Evolutionary conservation across 768 basidiomycete genomes (phyloP), one percentile per base, ranked within the genome.

Genomic region (Tricholoma hemisulphureum): DNA sequence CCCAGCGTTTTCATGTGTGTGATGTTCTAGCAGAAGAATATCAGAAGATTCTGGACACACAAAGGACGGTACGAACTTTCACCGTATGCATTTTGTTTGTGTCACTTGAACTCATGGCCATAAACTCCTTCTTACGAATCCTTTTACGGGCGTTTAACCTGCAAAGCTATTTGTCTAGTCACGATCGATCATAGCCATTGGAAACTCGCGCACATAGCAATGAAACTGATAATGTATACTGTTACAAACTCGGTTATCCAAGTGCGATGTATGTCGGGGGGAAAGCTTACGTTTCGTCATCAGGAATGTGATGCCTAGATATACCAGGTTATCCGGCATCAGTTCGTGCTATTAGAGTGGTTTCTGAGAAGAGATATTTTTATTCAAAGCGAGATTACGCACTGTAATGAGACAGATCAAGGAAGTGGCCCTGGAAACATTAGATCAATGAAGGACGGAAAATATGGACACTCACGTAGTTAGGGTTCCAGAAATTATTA

Each of bases 151-250:
- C 65, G 26, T 67, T 67, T 34, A 67, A 62, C 67, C 67, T 67
- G 31, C 20, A 56, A 31, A 20, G 13, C 32, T n/a, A 23, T 14
- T 29, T 28, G 52, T 46, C 29, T 23, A 14, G 52, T 11, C n/a
- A 14, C n/a, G 24, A 31, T 3, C 16, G 21, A 53, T 29, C n/a
- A 29, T 4, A 28, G 21, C 18, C 10, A 35, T n/a, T 16, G 14
- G 7, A 20, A 8, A 10, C 32, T 10, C 43, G 10, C 60, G 20
- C 58, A 69, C 70, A 72, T 72, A 11, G 71, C 69, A 23, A 72
- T 59, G 55, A 67, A 71, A 50, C 71, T 71, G 56, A 69, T 70
- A 58, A 68, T 65, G 46, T 72, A 72, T 16, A 71, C 71, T 72
- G 53, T 18, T 18, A 18, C 16, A 10, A 43, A 20, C 18, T 31